Evolutionary conservation across 352 stramenopile species (phyloP).

Genomic region (Thalassiosira exigua): DNA sequence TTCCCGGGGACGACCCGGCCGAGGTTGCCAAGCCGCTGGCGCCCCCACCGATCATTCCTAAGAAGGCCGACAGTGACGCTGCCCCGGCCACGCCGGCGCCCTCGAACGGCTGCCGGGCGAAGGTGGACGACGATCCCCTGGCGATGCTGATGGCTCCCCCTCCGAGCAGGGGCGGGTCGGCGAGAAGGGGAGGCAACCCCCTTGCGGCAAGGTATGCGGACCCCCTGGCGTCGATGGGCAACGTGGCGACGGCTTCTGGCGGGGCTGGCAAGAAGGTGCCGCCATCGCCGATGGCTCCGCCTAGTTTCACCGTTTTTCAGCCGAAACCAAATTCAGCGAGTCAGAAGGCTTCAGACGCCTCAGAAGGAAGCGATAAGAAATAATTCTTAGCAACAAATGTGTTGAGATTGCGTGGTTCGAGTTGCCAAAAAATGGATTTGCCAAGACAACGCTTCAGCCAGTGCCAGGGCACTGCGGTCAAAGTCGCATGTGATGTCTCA

Average conservation of each 20-base stretch:
- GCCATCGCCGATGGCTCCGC: slow-evolving; percentile 45
- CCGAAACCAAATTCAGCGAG: slow-evolving; percentile 27
- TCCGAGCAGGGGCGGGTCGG: slow-evolving; percentile 20
- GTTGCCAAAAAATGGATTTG: too few species aligned
- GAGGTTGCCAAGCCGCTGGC: slow-evolving; percentile 77
- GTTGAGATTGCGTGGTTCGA: too few species aligned
- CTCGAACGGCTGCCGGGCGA: slow-evolving; percentile 7
- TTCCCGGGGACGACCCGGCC: slow-evolving; percentile 79
- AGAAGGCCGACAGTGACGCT: slow-evolving; percentile 21
- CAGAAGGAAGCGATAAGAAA: too few species aligned
- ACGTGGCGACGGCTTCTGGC: slow-evolving; percentile 8
- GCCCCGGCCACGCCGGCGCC: slow-evolving; percentile 11
- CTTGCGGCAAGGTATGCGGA: slow-evolving; percentile 34
- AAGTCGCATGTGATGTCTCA: too few species aligned
- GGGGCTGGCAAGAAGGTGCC: slow-evolving; percentile 14
- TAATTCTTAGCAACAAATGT: too few species aligned
- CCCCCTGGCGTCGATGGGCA: slow-evolving; percentile 51
- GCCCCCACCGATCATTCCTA: slow-evolving; percentile 71
- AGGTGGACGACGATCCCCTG: slow-evolving; percentile 72
- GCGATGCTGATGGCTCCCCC: slow-evolving; percentile 85
- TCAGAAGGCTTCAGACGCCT: too few species aligned
- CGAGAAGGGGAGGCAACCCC: slow-evolving; percentile 23
- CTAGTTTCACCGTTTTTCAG: slow-evolving; percentile 74
- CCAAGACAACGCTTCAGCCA: too few species aligned
- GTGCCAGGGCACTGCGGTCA: too few species aligned